phyloP scores from a whole-genome alignment of 2,329 filamentous ascomycete species.

The Colletotrichum melonis region DNA sequence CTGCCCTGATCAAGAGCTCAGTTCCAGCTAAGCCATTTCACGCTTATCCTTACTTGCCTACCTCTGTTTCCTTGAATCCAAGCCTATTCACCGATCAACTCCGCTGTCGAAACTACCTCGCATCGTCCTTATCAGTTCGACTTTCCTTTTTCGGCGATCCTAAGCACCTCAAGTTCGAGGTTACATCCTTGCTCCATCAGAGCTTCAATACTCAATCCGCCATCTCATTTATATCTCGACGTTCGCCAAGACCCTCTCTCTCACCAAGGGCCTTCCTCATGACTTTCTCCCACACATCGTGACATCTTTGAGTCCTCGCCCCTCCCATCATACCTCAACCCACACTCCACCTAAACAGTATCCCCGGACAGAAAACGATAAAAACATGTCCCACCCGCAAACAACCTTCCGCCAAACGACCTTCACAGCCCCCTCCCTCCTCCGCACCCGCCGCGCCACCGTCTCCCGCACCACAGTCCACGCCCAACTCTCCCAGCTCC shows the following conservation, averaged over 20 bases:
- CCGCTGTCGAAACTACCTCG: neutral
- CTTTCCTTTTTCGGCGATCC: constrained; percentile 7
- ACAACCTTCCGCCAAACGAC: constrained; percentile 48
- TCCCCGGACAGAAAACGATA: constrained; percentile 29
- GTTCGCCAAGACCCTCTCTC: neutral
- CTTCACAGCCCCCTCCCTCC: constrained; percentile 49
- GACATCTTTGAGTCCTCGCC: neutral
- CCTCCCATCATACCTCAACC: too few relatives aligned
- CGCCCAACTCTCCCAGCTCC: constrained; percentile 64
- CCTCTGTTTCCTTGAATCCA: neutral
- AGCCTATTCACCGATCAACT: neutral
- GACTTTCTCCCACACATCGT: neutral
- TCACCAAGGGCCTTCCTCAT: neutral
- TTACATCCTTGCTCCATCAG: neutral
- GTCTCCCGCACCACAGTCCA: constrained; percentile 53
- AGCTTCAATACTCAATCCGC: neutral
- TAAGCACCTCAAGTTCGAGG: neutral
- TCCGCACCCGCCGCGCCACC: constrained; percentile 46
- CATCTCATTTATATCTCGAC: neutral
- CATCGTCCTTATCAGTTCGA: neutral
- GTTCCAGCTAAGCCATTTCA: neutral
- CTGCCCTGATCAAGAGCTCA: neutral
- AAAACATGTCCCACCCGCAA: constrained; percentile 49
- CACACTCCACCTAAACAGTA: too few relatives aligned
- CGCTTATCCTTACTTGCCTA: neutral